phyloP scores from a whole-genome alignment of 2,329 filamentous ascomycete species.

The Fusarium caatingaense region DNA sequence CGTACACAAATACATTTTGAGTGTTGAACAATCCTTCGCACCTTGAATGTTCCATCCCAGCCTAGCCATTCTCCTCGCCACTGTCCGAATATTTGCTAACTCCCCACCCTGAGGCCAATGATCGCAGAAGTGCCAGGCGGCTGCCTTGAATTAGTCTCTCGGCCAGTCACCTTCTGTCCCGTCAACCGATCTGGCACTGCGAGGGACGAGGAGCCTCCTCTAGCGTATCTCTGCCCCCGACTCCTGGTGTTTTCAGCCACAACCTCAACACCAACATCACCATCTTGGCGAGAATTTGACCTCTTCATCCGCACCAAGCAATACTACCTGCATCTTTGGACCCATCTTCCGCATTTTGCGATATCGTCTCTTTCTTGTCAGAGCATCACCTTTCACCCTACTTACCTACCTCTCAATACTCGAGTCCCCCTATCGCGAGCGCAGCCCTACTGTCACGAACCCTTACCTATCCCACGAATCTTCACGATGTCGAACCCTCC shows the following conservation, averaged over 20 bases:
- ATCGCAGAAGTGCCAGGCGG: not conserved
- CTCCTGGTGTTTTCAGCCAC: not conserved
- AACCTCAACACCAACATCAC: not conserved
- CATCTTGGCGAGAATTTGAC: not conserved
- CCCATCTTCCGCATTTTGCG: not conserved
- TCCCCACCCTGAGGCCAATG: not conserved
- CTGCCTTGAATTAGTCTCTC: not conserved
- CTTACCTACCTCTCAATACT: no score
- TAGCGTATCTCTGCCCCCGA: not conserved
- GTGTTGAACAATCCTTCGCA: not conserved
- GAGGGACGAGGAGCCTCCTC: not conserved
- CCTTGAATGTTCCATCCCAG: accelerated
- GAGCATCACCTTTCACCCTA: not conserved
- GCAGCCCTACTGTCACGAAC: not conserved
- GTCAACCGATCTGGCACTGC: not conserved
- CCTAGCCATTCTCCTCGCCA: not conserved
- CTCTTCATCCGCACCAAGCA: not conserved
- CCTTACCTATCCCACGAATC: no score
- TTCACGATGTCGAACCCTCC: not conserved
- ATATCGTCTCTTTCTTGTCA: not conserved
- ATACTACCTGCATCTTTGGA: not conserved
- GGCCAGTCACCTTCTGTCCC: not conserved
- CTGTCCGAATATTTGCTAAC: not conserved
- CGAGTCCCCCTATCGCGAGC: not conserved
- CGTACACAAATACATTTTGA: not conserved